Base-by-base conservation (phyloP, 1,284 basidiomycete genomes). In the Ustilago trichophora region DNA sequence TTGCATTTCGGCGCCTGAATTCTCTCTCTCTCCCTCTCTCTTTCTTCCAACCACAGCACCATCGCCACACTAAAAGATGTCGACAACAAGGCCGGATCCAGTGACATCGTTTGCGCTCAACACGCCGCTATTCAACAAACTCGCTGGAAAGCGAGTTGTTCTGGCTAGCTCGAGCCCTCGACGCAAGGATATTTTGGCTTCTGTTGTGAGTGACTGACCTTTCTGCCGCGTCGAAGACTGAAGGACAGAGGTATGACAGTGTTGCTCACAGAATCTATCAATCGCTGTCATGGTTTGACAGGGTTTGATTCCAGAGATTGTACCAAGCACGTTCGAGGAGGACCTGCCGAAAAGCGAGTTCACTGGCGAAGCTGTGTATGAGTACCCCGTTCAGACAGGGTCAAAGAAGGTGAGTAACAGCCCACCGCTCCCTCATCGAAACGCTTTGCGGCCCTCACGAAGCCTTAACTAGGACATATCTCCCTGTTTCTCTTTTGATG, bases 341-440 rank as follows among this genome's bases (percentile, higher is more conserved):
- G 85, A 94, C 75, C 84, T 98, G 13, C 85, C 87, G 0, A 84
- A 90, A 42, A 83, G 83, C 16, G 85, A 87, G 3, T 98, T 83
- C 57, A 76, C 89, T 56, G 87, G 88, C 22, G 87, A 91, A 64
- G 85, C 91, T 4, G 67, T 72, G 15, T 91, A 92, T 57, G 92
- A 96, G 79, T 98, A 98, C 80, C 92, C 94, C 0, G 91, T 96
- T 6, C 89, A 93, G 8, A 98, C 93, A 0, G 92, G 92, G 2
- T 88, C 88, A 2, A 90, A 94, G 70, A 98, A 97, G 84, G 65
- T 58, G 4, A 32, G 65, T 48, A n/a, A n/a, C n/a, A 27, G 34
- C 22, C 19, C 11, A 46, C 15, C 3, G 18, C 25, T 9, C 38
- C 27, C 15, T 25, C 24, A 6, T 31, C 33, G 33, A 6, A 7